phyloP scores from a whole-genome alignment of 2,329 filamentous ascomycete species.

The Epicoccum sorghinum region DNA sequence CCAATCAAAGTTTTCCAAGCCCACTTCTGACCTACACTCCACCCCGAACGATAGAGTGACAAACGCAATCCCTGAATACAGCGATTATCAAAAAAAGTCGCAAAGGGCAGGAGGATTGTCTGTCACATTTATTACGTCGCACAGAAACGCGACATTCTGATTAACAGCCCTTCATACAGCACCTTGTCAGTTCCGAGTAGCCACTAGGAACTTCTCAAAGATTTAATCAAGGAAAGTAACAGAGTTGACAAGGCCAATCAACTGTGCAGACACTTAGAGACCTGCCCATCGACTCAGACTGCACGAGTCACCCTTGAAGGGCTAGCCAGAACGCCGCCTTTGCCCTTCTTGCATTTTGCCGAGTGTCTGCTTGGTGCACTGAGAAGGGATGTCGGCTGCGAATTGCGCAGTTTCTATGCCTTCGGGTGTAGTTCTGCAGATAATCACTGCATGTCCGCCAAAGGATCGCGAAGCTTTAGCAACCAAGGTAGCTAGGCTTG shows the following conservation, averaged over 20 bases:
- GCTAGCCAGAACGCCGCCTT: too few relatives aligned
- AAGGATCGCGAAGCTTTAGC: constrained; percentile 29
- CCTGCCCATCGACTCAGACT: too few relatives aligned
- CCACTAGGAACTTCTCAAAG: too few relatives aligned
- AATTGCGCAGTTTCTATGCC: not conserved
- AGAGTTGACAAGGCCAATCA: too few relatives aligned
- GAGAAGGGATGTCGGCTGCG: constrained; percentile 11
- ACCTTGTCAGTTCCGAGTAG: too few relatives aligned
- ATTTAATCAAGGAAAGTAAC: too few relatives aligned
- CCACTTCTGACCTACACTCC: not conserved
- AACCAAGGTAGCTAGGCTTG: constrained; percentile 43
- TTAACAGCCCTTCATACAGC: too few relatives aligned
- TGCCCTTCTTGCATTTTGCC: too few relatives aligned
- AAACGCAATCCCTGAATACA: not conserved
- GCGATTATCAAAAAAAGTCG: not conserved
- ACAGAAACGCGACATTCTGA: not conserved
- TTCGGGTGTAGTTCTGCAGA: constrained; percentile 19
- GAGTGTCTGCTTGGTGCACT: not conserved
- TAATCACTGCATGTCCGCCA: constrained; percentile 22
- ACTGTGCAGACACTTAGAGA: too few relatives aligned
- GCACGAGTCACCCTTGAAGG: too few relatives aligned
- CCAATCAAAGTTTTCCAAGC: constrained; percentile 16
- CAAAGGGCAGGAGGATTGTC: not conserved
- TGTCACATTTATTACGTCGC: not conserved
- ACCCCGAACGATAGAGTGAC: not conserved